phyloP scores from a whole-genome alignment of 2,329 filamentous ascomycete genomes.

The Periconia sp. region DNA sequence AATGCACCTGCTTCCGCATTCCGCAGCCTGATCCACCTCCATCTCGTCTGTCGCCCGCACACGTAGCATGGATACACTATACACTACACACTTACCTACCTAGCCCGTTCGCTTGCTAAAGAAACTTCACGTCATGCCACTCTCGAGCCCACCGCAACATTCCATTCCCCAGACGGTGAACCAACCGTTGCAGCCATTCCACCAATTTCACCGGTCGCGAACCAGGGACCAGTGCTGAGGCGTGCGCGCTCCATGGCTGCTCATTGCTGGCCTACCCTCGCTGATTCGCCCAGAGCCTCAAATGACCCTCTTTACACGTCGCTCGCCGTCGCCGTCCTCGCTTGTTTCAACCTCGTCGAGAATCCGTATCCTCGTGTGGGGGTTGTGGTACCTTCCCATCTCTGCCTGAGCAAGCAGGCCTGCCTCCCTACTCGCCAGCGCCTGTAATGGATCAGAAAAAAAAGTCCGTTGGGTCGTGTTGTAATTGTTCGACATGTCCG shows the following conservation, averaged over 20 bases:
- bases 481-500: conserved; percentile 10
- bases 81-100: background rate
- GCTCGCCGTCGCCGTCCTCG: background rate
- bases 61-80: no score
- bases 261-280: background rate
- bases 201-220: background rate
- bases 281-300: background rate
- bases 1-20: background rate
- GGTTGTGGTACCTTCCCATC: conserved; percentile 1
- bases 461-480: conserved; percentile 6
- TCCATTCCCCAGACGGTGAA: conserved; percentile 1
- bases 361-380: conserved; percentile 10
- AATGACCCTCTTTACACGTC: background rate
- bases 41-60: conserved; percentile 1
- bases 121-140: background rate
- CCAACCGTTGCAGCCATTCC: background rate
- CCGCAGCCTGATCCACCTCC: background rate
- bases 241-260: background rate
- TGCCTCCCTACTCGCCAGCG: background rate
- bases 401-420: conserved; percentile 3
- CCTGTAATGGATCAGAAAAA: background rate
- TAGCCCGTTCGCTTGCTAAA: background rate
- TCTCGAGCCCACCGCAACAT: background rate
- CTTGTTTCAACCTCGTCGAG: conserved; percentile 14
- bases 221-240: conserved; percentile 1